Percentiles rank a stretch among this genome's conserved stretches.
These are phyloP conservation scores for Fusarium circinatum DNA, from an alignment of 2,329 filamentous ascomycete species.

Conservation along the genomic window DNA sequence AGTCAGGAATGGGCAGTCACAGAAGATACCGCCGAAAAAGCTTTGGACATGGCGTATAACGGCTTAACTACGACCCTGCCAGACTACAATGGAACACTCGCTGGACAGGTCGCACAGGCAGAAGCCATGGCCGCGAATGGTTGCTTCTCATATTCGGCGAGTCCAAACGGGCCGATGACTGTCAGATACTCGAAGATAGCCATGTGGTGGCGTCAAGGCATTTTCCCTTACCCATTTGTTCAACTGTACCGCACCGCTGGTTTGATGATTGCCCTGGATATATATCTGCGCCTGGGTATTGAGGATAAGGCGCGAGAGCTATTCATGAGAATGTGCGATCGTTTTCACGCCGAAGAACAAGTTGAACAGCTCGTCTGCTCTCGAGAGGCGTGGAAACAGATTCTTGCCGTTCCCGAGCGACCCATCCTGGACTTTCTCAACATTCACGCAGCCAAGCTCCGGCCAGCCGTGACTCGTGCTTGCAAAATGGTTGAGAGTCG, in stretches of 20 bases:
- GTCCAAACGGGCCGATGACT: constrained; percentile 14
- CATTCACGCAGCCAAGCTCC: constrained; percentile 6
- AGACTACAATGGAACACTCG: constrained; percentile 1
- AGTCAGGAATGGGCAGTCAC: constrained; percentile 4
- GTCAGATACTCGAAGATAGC: constrained; percentile 8
- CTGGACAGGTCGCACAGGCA: neutral
- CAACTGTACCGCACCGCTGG: constrained; percentile 27
- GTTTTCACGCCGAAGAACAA: neutral
- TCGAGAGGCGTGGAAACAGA: neutral
- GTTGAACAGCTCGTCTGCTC: constrained; percentile 11
- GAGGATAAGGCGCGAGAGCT: neutral
- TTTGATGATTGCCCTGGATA: constrained; percentile 16
- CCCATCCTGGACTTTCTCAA: constrained; percentile 1
- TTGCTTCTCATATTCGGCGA: neutral
- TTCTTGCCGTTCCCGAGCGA: neutral
- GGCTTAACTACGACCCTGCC: neutral
- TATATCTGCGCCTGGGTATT: neutral
- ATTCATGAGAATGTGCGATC: neutral
- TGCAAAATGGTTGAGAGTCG: neutral
- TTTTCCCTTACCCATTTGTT: constrained; percentile 21
- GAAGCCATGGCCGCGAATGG: neutral
- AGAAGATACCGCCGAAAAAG: constrained; percentile 9
- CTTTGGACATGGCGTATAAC: constrained; percentile 15
- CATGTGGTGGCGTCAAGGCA: constrained; percentile 32
- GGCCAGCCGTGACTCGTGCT: neutral